These are phyloP conservation scores for Babesia ovis DNA, from an alignment of 169 alveolate species.

Conservation along the genomic window DNA sequence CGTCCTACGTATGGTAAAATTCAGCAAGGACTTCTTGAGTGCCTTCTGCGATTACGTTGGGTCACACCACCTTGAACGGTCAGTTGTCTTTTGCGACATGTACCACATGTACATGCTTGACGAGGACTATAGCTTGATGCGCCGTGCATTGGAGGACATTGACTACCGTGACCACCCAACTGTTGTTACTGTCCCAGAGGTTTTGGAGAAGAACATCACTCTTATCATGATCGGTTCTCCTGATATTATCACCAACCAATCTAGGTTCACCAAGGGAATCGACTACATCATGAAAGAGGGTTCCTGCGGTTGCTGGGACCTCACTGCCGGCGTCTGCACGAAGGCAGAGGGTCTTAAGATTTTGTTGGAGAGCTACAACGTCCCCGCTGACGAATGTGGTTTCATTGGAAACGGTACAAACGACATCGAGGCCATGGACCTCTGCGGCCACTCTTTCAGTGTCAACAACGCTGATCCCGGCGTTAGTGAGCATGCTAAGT, in stretches of 20 bases:
- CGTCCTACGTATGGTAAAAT: slow-evolving; percentile 21
- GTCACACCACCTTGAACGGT: background rate
- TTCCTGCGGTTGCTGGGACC: slow-evolving; percentile 36
- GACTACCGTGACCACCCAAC: slow-evolving; percentile 24
- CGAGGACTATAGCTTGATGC: slow-evolving; percentile 16
- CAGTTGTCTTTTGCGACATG: slow-evolving; percentile 36
- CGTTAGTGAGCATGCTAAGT: slow-evolving; percentile 55
- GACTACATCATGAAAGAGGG: slow-evolving; percentile 35
- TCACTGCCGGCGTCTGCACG: slow-evolving; percentile 28
- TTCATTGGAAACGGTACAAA: slow-evolving; percentile 65
- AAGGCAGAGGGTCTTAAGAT: slow-evolving; percentile 55
- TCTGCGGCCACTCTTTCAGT: slow-evolving; percentile 56
- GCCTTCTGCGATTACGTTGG: slow-evolving; percentile 29
- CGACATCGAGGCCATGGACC: slow-evolving; percentile 65
- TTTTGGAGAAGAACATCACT: slow-evolving; percentile 38
- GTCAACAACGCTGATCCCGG: slow-evolving; percentile 39
- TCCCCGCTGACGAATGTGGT: slow-evolving; percentile 22
- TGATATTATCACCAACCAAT: slow-evolving; percentile 7
- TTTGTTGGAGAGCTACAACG: slow-evolving; percentile 32
- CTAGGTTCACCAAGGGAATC: background rate
- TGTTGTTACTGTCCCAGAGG: slow-evolving; percentile 12
- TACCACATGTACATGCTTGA: slow-evolving; percentile 26
- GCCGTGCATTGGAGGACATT: background rate
- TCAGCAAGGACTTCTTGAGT: slow-evolving; percentile 11
- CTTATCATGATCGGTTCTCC: slow-evolving; percentile 5